A percentile compares a stretch with the other conserved stretches of the same genome.
These are phyloP conservation scores for Boletus speciosus DNA, from an alignment of 768 basidiomycete genomes.

Conservation along the genomic window DNA sequence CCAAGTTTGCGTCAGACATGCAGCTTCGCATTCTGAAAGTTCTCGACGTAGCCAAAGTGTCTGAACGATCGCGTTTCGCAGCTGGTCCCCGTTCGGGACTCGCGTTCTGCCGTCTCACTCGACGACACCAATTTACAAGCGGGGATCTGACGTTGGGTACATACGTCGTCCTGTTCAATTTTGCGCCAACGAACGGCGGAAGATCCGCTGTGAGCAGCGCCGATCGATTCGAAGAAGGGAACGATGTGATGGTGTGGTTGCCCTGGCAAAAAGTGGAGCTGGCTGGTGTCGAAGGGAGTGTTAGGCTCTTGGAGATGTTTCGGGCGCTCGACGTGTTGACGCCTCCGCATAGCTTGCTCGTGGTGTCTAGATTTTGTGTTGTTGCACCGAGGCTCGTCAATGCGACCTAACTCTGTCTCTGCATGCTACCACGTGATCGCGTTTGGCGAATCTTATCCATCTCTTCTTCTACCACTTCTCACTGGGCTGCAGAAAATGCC, in stretches of 20 bases:
- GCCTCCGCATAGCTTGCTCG: conserved; percentile 28
- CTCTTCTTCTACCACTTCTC: background rate
- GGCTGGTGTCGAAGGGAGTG: conserved; percentile 10
- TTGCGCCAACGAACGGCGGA: conserved; percentile 26
- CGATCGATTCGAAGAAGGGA: conserved; percentile 39
- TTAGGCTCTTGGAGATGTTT: conserved; percentile 16
- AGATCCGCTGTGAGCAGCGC: conserved; percentile 31
- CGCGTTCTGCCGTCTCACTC: conserved; percentile 40
- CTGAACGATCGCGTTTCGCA: conserved; percentile 28
- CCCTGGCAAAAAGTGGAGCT: conserved; percentile 47
- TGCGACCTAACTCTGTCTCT: background rate
- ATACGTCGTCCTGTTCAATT: conserved; percentile 39
- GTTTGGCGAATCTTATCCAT: background rate
- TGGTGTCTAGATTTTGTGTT: conserved; percentile 29
- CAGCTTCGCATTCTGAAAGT: conserved; percentile 43
- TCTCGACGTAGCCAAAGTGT: conserved; percentile 32
- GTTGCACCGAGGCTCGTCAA: conserved; percentile 2
- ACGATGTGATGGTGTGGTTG: conserved; percentile 44
- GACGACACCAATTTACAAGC: conserved; percentile 15
- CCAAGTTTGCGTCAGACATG: conserved; percentile 37
- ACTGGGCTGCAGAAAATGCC: conserved; percentile 10
- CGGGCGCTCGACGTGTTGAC: conserved; percentile 25
- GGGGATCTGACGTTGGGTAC: conserved; percentile 21
- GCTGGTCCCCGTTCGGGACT: conserved; percentile 34
- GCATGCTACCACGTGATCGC: conserved; percentile 19